Percentiles rank a stretch among this genome's conserved stretches.
phyloP scores from a whole-genome alignment of 345 rosid species.

The Euphorbia pulcherrima region DNA sequence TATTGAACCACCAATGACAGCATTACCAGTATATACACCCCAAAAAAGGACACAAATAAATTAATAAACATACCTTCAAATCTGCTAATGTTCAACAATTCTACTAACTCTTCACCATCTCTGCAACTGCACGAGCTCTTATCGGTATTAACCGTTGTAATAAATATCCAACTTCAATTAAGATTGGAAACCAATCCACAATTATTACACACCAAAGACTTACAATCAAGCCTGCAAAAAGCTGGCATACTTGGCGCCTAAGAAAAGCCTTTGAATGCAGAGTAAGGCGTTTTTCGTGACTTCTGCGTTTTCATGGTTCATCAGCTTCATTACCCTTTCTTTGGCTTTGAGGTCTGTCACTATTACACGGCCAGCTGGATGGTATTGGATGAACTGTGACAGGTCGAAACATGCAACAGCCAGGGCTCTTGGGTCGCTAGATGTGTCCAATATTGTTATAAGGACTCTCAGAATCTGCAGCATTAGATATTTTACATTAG shows the following conservation, averaged over 20 bases:
- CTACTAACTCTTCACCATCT: neutral
- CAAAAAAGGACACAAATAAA: neutral
- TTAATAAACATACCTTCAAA: slow-evolving; percentile 3
- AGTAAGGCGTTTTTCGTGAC: slow-evolving; percentile 77
- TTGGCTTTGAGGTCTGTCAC: slow-evolving; percentile 85
- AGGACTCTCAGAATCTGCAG: slow-evolving; percentile 89
- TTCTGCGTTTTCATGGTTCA: slow-evolving; percentile 78
- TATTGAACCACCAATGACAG: slow-evolving; percentile 5
- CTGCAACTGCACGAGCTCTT: slow-evolving; percentile 2
- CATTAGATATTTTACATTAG: neutral
- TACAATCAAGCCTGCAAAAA: slow-evolving; percentile 71
- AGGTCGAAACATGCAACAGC: slow-evolving; percentile 93
- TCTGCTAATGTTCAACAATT: neutral
- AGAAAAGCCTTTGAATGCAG: slow-evolving; percentile 83
- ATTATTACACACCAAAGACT: neutral
- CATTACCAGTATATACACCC: neutral
- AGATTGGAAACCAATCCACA: neutral
- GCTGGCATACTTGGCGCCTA: slow-evolving; percentile 92
- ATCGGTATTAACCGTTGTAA: neutral
- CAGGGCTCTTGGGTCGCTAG: slow-evolving; percentile 76
- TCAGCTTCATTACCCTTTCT: slow-evolving; percentile 81
- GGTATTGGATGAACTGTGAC: slow-evolving; percentile 89
- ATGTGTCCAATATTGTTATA: slow-evolving; percentile 79
- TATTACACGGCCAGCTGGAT: slow-evolving; percentile 86
- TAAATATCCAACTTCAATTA: neutral